Evolutionary conservation across 1,139 yeast species (phyloP).

Genomic region (Saccharomyces hybrid): DNA sequence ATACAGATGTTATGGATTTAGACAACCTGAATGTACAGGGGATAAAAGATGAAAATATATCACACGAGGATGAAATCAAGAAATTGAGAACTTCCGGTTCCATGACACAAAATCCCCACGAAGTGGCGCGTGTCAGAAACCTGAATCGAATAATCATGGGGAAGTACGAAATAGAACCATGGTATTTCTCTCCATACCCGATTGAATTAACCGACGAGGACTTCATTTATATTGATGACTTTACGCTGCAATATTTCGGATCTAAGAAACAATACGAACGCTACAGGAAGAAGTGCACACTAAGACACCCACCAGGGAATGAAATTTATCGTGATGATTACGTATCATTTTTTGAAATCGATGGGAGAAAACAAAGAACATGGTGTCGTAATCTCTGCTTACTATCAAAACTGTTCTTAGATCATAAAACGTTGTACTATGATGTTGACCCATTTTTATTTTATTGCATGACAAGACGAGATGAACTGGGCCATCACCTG

Average conservation of each 20-base stretch:
- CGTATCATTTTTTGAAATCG: constrained; percentile 89
- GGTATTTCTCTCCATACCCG: constrained; percentile 98
- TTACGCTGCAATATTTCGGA: constrained; percentile 81
- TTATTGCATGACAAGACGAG: constrained; percentile 88
- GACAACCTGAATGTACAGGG: constrained; percentile 86
- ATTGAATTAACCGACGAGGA: constrained; percentile 89
- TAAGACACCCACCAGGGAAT: constrained; percentile 96
- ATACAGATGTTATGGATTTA: constrained; percentile 73
- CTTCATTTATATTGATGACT: constrained; percentile 82
- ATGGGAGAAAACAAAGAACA: constrained; percentile 88
- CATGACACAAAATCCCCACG: constrained; percentile 86
- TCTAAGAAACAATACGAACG: constrained; percentile 87
- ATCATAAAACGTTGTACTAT: constrained; percentile 90
- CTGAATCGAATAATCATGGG: constrained; percentile 75
- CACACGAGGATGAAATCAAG: constrained; percentile 86
- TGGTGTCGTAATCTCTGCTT: constrained; percentile 96
- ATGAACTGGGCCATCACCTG: constrained; percentile 84
- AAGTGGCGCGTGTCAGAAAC: constrained; percentile 86
- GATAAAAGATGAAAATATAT: constrained; percentile 56
- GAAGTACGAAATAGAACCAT: constrained; percentile 88
- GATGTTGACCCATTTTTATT: constrained; percentile 96
- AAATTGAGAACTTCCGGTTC: constrained; percentile 90
- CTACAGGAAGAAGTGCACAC: constrained; percentile 75
- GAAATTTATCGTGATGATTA: constrained; percentile 87
- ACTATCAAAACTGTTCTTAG: constrained; percentile 78